Percentiles rank a stretch among this genome's conserved stretches.
phyloP scores from a whole-genome alignment of 2,329 filamentous ascomycete species.

The Penicillium rolfsii region DNA sequence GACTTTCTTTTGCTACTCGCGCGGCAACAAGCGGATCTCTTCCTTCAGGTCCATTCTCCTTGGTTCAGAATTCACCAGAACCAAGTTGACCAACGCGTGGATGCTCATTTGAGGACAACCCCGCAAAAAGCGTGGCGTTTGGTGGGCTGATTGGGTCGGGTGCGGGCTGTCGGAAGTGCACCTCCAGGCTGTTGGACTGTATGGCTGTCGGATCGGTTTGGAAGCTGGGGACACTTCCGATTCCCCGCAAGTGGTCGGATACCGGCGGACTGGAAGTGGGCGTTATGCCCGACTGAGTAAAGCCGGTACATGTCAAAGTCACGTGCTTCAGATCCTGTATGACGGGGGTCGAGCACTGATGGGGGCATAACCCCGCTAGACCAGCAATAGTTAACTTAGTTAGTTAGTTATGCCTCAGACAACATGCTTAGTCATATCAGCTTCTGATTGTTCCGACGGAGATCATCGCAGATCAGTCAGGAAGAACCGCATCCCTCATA shows the following conservation, averaged over 20 bases:
- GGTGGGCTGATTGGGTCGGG: conserved; percentile 19
- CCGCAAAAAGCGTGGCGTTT: conserved; percentile 19
- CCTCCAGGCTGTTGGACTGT: not conserved
- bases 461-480: not conserved
- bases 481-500: not conserved
- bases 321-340: too few species aligned
- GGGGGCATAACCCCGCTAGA: too few species aligned
- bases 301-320: too few species aligned
- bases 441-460: not conserved
- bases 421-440: too few species aligned
- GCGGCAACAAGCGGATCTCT: conserved; percentile 13
- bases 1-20: conserved; percentile 7
- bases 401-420: too few species aligned
- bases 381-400: too few species aligned
- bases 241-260: conserved; percentile 21
- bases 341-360: not conserved
- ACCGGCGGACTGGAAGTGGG: not conserved
- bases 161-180: conserved; percentile 12
- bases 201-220: conserved; percentile 20
- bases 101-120: conserved; percentile 28
- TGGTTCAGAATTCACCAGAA: not conserved
- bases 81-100: conserved; percentile 22
- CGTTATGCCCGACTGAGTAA: not conserved
- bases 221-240: conserved; percentile 25
- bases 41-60: not conserved